Evolutionary conservation across 495 filamentous ascomycete genomes (phyloP).

Genomic region (Extremus antarcticus): DNA sequence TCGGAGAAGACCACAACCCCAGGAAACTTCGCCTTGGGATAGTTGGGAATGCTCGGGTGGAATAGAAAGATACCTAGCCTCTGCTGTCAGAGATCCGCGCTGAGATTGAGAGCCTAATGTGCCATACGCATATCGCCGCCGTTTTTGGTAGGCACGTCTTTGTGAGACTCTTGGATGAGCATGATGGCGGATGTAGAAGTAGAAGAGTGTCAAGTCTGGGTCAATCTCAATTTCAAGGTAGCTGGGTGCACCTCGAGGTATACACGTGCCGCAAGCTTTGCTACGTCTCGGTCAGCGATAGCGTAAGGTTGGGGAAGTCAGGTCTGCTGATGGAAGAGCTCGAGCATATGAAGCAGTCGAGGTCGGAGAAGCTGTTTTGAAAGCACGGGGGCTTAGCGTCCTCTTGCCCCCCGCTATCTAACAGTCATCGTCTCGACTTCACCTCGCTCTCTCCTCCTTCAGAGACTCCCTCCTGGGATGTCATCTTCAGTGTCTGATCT

Average conservation of each 20-base stretch:
- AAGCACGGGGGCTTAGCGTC: too few species aligned
- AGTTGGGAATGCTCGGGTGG: constrained; percentile 72
- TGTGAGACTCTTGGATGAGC: constrained; percentile 55
- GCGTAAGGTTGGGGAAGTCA: neutral
- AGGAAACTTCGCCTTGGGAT: constrained; percentile 81
- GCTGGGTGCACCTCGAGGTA: too few species aligned
- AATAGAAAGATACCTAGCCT: constrained; percentile 72
- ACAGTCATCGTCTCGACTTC: neutral
- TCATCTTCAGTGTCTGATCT: neutral
- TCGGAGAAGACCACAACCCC: constrained; percentile 88
- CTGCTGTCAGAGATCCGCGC: constrained; percentile 5
- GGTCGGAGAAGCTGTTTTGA: too few species aligned
- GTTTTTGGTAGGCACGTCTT: constrained; percentile 56
- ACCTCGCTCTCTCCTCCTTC: neutral
- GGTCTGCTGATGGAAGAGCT: too few species aligned
- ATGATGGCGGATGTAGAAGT: constrained; percentile 40
- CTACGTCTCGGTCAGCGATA: neutral
- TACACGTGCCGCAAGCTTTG: too few species aligned
- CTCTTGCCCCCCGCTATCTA: too few species aligned
- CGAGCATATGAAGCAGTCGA: too few species aligned
- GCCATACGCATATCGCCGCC: constrained; percentile 54
- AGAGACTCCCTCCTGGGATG: neutral
- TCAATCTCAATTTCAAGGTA: too few species aligned
- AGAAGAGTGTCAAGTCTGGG: too few species aligned
- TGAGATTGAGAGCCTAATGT: neutral